Base-by-base conservation (phyloP, 371 early-diverging fungal species). In the Dinochytrium kinnereticum region DNA sequence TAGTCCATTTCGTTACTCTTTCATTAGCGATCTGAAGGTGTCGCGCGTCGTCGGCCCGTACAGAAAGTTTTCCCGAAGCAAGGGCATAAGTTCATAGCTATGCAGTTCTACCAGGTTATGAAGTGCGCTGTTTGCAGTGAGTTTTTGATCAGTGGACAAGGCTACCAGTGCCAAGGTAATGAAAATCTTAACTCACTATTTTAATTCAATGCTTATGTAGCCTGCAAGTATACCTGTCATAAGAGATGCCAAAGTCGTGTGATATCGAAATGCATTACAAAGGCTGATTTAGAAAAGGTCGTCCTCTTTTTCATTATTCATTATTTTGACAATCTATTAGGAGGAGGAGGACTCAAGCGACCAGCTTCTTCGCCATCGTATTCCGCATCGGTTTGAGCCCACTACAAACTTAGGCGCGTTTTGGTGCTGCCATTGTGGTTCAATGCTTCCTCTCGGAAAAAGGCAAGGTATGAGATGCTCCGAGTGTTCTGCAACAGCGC, bases 381-480 rank as follows among this genome's bases (percentile, higher is more conserved):
- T 98, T 76, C 96, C 96, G 31, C 99, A 99, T 86, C 90, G 94
- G 31, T 96, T 95, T 77, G 91, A 93, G 74, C 86, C 84, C 26
- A 81, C 90, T 19, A 91, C 91, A 51, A 91, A 89, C 64, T 85
- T 93, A 68, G 90, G 90, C 28, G 91, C 95, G 31, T 89, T 90
- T 77, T 99, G 97, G 96, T 99, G 99, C 84, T 91, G 92, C 77
- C 99, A 99, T 82, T 99, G 99, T 87, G 99, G 99, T 37, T 90
- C 91, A 59, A 92, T 96, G 88, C 89, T 99, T 28, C 89, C 96
- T 1, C 81, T 97, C 3, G 94, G 95, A n/a, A 74, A 74, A 15
- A 71, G 76, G 59, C 77, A 76, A n/a, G 64, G 68, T 57, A 30
- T 72, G 28, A 64, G 68, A 53, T 91, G 90, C 76, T 68, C 61